These are phyloP conservation scores for Camellia granthamiana DNA, from an alignment of 148 eudicot genomes.

Conservation along the genomic window DNA sequence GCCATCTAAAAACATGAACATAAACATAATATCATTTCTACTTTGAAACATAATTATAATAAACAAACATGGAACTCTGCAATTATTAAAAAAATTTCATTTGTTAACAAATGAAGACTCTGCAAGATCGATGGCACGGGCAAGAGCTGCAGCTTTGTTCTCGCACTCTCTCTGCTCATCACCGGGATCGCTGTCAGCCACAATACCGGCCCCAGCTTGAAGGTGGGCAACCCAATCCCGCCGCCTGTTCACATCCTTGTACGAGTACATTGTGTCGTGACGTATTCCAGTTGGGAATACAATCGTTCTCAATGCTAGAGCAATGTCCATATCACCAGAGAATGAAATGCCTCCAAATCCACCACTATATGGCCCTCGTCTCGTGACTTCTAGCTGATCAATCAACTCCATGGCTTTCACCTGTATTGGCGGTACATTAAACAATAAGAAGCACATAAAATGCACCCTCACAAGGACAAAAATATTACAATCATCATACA, in stretches of 20 bases:
- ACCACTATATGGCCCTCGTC: slow-evolving; percentile 98
- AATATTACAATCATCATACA: background rate
- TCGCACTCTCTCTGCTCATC: slow-evolving; percentile 98
- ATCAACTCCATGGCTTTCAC: slow-evolving; percentile 99
- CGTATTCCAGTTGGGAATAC: slow-evolving; percentile 76
- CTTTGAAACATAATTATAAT: background rate
- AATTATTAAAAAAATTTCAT: slow-evolving; percentile 5
- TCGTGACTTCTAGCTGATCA: slow-evolving; percentile 82
- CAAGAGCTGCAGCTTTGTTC: slow-evolving; percentile 92
- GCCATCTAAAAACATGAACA: no score
- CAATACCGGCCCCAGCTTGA: slow-evolving; percentile 97
- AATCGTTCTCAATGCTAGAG: slow-evolving; percentile 89
- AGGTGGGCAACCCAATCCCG: slow-evolving; percentile 96
- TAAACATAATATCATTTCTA: no score
- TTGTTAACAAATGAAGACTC: slow-evolving; percentile 81
- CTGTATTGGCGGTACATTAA: slow-evolving; percentile 28
- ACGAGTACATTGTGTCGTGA: slow-evolving; percentile 88
- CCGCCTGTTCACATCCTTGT: slow-evolving; percentile 52
- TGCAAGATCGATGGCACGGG: slow-evolving; percentile 94
- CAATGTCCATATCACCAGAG: slow-evolving; percentile 96
- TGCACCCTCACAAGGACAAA: background rate
- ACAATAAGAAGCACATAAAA: slow-evolving; percentile 8
- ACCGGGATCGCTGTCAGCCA: slow-evolving; percentile 86
- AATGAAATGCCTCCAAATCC: slow-evolving; percentile 98
- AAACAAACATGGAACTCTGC: background rate